Evolutionary conservation across 768 basidiomycete species (phyloP).

Genomic region (Calocera viscosa): DNA sequence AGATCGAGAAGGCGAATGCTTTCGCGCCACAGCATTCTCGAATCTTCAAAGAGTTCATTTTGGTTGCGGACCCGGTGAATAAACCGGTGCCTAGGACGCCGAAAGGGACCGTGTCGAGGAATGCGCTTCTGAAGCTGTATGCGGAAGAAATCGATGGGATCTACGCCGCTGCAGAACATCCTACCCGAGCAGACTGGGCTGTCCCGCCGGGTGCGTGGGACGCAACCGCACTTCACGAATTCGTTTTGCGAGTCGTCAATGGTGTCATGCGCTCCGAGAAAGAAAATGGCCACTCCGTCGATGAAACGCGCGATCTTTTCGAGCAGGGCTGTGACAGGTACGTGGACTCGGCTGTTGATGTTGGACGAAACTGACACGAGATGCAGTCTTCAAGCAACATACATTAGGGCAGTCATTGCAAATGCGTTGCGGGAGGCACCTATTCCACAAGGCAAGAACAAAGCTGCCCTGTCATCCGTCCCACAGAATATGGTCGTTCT

Average conservation of each 20-base stretch:
- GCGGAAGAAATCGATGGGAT: background rate
- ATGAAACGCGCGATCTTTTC: constrained; percentile 1
- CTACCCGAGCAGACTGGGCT: background rate
- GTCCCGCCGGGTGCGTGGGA: background rate
- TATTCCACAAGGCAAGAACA: too few species aligned
- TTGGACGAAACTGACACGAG: background rate
- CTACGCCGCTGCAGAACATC: background rate
- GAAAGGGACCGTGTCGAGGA: background rate
- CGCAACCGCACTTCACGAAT: background rate
- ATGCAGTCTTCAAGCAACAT: background rate
- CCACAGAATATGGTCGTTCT: background rate
- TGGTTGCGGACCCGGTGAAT: background rate
- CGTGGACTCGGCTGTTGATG: background rate
- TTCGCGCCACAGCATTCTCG: background rate
- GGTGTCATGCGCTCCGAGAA: background rate
- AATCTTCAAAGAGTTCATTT: background rate
- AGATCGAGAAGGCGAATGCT: background rate
- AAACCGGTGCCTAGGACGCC: background rate
- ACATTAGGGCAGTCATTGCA: background rate
- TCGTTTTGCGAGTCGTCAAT: background rate
- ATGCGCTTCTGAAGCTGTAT: background rate
- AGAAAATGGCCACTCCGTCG: background rate
- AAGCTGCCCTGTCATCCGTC: background rate
- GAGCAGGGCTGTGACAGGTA: constrained; percentile 3
- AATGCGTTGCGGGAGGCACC: background rate